Conservation (phyloP, 306 rosid genomes). For the cucumber (Cucumis sativus) region Cucumber_9930_V3 NC_026657.2:11360001-11360500, state of each 20-base stretch:
- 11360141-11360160: no score
- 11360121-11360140: no score
- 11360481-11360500: not conserved
- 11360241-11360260: not conserved
- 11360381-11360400: not conserved
- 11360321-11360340: not conserved
- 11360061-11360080: no score
- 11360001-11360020: no score
- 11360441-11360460: constrained; percentile 19
- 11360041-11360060: no score
- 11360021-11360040: no score
- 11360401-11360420: not conserved
- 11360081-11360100: no score
- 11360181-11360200: no score
- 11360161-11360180: no score
- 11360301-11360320: not conserved
- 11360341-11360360: not conserved
- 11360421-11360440: not conserved
- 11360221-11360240: no score
- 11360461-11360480: constrained; percentile 3
- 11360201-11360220: no score
- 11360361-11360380: not conserved
- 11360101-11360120: no score
- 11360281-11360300: not conserved
- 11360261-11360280: not conserved